A percentile compares a stretch with the other conserved stretches of the same genome.
Conservation (phyloP, 352 stramenopile genomes). For the Peronospora destructor region DNA sequence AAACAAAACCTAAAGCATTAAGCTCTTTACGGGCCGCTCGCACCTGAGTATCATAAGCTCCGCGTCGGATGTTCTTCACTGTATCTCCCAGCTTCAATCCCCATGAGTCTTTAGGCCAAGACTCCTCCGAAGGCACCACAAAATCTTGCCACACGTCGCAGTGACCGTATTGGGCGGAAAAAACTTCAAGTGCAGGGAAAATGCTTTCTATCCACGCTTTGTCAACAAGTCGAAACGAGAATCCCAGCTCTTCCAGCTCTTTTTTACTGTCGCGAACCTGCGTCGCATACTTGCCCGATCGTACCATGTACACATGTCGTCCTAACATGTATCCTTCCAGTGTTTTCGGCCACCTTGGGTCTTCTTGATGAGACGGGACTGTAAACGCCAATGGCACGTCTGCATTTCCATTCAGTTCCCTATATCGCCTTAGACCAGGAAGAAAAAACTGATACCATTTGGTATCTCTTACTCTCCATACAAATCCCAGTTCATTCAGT, state of each 20-base stretch:
- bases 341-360: slow-evolving; percentile 37
- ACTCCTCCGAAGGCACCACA: slow-evolving; percentile 61
- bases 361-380: slow-evolving; percentile 34
- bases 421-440: slow-evolving; percentile 47
- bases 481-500: slow-evolving; percentile 88
- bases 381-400: slow-evolving; percentile 60
- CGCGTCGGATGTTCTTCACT: slow-evolving; percentile 88
- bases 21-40: slow-evolving; percentile 62
- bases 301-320: slow-evolving; percentile 61
- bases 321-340: slow-evolving; percentile 56
- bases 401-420: slow-evolving; percentile 46
- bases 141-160: slow-evolving; percentile 90
- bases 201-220: slow-evolving; percentile 58
- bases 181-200: slow-evolving; percentile 74
- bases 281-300: slow-evolving; percentile 47
- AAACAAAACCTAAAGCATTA: slow-evolving; percentile 89
- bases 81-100: slow-evolving; percentile 84
- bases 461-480: slow-evolving; percentile 82
- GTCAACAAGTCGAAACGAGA: slow-evolving; percentile 56
- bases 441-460: slow-evolving; percentile 70
- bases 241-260: slow-evolving; percentile 49
- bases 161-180: slow-evolving; percentile 82
- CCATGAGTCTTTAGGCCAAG: slow-evolving; percentile 81
- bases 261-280: slow-evolving; percentile 31
- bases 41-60: slow-evolving; percentile 77